Evolutionary conservation across 106 monocot genomes (phyloP).

Genomic region (Dendrobium nobile): DNA sequence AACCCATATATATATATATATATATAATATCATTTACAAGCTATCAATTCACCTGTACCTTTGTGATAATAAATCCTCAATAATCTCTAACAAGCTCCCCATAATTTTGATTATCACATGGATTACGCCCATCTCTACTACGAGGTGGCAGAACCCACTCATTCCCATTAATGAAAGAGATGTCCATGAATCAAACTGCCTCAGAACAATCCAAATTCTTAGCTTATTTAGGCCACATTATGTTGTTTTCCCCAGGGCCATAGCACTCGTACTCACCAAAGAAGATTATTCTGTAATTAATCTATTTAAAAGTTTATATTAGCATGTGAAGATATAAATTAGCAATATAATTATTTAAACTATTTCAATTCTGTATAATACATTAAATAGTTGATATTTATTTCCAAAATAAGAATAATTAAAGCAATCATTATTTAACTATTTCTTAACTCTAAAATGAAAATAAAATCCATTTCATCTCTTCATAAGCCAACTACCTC

Average conservation of each 20-base stretch:
- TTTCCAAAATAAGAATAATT: not conserved
- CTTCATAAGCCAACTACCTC: too few species aligned
- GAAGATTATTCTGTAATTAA: conserved; percentile 24
- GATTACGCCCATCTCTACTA: not conserved
- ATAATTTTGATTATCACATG: not conserved
- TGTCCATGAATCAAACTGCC: conserved; percentile 36
- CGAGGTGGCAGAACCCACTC: conserved; percentile 29
- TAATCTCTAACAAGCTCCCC: not conserved
- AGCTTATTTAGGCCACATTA: conserved; percentile 14
- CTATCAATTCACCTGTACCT: too few species aligned
- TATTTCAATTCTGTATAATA: too few species aligned
- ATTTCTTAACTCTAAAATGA: too few species aligned
- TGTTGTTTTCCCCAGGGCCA: conserved; percentile 32
- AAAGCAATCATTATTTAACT: not conserved
- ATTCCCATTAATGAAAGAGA: conserved; percentile 40
- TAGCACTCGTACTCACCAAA: conserved; percentile 39
- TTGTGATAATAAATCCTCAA: not conserved
- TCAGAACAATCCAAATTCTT: conserved; percentile 26
- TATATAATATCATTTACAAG: too few species aligned
- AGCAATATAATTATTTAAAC: too few species aligned
- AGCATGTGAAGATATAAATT: too few species aligned
- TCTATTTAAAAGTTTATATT: not conserved
- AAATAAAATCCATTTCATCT: too few species aligned
- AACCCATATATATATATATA: too few species aligned
- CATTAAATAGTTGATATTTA: too few species aligned